Conservation (phyloP, 1,284 basidiomycete genomes). For the Papiliotrema terrestris region DNA sequence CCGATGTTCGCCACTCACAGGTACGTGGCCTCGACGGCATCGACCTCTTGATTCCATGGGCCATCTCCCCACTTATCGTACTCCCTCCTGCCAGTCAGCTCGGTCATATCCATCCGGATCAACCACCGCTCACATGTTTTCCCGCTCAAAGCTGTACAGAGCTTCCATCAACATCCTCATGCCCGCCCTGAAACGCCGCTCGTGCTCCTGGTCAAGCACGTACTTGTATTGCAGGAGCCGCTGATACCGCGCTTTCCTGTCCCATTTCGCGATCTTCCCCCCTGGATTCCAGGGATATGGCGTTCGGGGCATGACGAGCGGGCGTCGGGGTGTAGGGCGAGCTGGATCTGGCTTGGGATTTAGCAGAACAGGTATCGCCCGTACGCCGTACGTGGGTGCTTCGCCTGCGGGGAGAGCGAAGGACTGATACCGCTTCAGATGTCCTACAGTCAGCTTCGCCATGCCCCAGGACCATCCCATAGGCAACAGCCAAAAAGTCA, state of each 20-base stretch:
- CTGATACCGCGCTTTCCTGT: constrained; percentile 7
- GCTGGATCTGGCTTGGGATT: not conserved
- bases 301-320: not conserved
- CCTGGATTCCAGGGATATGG: not conserved
- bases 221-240: constrained; percentile 23
- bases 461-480: not conserved
- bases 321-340: not conserved
- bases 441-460: constrained; percentile 6
- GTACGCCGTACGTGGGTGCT: constrained; percentile 1
- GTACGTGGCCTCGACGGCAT: too few relatives aligned
- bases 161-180: constrained; percentile 19
- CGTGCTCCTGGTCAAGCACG: constrained; percentile 30
- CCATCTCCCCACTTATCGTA: not conserved
- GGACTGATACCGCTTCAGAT: constrained; percentile 24
- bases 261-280: not conserved
- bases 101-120: not conserved
- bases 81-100: not conserved
- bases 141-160: constrained; percentile 16
- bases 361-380: not conserved
- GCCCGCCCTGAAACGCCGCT: constrained; percentile 23
- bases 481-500: not conserved
- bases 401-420: constrained; percentile 16
- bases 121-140: constrained; percentile 13
- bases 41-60: not conserved
- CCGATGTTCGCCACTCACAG: too few relatives aligned